phyloP scores from a whole-genome alignment of 129 eudicot genomes.

The Flaveria ramosissima region DNA sequence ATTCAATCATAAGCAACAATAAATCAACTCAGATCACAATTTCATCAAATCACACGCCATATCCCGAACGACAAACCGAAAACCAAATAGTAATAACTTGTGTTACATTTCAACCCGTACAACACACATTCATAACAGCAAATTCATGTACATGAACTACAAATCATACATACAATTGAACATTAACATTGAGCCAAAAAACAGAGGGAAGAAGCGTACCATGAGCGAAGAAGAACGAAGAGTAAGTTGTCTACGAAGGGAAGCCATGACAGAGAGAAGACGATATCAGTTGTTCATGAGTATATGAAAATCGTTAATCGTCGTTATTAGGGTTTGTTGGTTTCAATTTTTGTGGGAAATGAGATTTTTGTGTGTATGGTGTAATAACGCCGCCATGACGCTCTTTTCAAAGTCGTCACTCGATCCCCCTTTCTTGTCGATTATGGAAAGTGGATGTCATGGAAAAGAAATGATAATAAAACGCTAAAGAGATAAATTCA shows the following conservation, averaged over 20 bases:
- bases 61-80: conserved; percentile 1
- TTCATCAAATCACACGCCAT: background rate
- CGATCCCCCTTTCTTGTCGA: background rate
- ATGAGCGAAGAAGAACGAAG: conserved; percentile 42
- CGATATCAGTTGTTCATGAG: conserved; percentile 22
- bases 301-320: conserved; percentile 12
- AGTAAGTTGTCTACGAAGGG: conserved; percentile 45
- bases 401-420: conserved; percentile 15
- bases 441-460: background rate
- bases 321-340: conserved; percentile 33
- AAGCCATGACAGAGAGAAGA: conserved; percentile 38
- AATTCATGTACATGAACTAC: background rate
- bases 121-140: conserved; percentile 10
- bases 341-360: conserved; percentile 5
- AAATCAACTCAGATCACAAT: conserved; percentile 18
- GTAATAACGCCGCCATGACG: conserved; percentile 39
- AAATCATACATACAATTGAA: background rate
- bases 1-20: conserved; percentile 25
- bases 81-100: conserved; percentile 1
- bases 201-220: conserved; percentile 35
- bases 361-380: background rate
- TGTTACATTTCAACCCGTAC: background rate
- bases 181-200: background rate
- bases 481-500: too few species aligned
- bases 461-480: background rate